Conservation (phyloP, 305 asterid species). For the Rubia tinctorum region DNA sequence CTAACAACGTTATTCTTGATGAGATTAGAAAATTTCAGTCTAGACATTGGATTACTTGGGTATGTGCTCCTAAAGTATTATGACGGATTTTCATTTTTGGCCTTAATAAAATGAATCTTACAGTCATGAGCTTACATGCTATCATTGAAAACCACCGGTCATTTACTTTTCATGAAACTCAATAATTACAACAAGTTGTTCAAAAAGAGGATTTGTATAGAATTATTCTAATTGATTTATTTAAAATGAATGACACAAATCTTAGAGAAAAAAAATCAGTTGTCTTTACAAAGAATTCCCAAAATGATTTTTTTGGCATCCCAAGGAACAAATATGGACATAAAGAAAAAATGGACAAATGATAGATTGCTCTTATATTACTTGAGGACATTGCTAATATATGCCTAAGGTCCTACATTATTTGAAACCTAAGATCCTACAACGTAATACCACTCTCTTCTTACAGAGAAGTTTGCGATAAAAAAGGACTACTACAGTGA, state of each 20-base stretch:
- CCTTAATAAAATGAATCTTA: too few relatives aligned
- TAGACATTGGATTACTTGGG: too few relatives aligned
- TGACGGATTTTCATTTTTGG: too few relatives aligned
- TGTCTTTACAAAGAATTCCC: not conserved
- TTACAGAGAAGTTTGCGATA: not conserved
- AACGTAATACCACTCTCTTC: not conserved
- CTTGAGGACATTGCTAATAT: not conserved
- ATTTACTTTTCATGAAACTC: too few relatives aligned
- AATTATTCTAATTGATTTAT: not conserved
- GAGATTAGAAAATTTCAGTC: too few relatives aligned
- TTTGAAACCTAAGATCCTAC: not conserved
- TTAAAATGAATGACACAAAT: not conserved
- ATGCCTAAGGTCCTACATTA: not conserved
- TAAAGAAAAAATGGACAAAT: not conserved
- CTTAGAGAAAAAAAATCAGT: not conserved
- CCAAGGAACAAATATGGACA: not conserved
- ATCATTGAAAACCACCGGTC: too few relatives aligned
- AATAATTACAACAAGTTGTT: too few relatives aligned
- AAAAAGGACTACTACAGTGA: not conserved
- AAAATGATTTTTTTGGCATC: not conserved
- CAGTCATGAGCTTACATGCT: too few relatives aligned
- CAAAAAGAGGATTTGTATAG: too few relatives aligned
- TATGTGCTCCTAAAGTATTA: too few relatives aligned
- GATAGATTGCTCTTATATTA: not conserved
- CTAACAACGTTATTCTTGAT: too few relatives aligned